A percentile compares a stretch with the other conserved stretches of the same genome.
Evolutionary conservation across 2,329 filamentous ascomycete genomes (phyloP).

Genomic region (Zelopaecilomyces penicillatus): DNA sequence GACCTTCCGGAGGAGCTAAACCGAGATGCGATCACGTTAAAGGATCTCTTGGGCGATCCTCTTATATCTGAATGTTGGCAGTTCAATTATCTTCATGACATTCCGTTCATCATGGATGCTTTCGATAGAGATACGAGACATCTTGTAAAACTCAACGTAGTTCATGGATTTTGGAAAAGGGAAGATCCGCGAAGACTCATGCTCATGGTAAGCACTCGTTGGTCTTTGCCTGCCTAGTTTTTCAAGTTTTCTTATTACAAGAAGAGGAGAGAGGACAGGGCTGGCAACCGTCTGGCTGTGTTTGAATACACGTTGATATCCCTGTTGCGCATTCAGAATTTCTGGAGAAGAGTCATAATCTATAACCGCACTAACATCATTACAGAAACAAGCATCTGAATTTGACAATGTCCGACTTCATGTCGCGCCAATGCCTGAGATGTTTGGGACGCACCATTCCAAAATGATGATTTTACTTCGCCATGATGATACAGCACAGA

Average conservation of each 20-base stretch:
- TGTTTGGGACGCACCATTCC: slow-evolving; percentile 77
- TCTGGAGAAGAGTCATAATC: too few species aligned
- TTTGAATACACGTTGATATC: too few species aligned
- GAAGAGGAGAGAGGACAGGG: too few species aligned
- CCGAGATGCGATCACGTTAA: slow-evolving; percentile 54
- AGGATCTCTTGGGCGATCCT: slow-evolving; percentile 64
- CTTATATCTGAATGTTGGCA: slow-evolving; percentile 65
- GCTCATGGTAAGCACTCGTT: slow-evolving; percentile 42
- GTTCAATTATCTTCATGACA: slow-evolving; percentile 59
- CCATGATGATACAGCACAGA: slow-evolving; percentile 66
- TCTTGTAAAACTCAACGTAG: slow-evolving; percentile 44
- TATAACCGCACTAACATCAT: too few species aligned
- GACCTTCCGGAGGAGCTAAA: slow-evolving; percentile 55
- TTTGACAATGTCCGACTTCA: slow-evolving; percentile 64
- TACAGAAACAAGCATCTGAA: slow-evolving; percentile 50
- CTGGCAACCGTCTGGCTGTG: too few species aligned
- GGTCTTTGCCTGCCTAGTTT: neutral
- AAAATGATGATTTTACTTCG: slow-evolving; percentile 84
- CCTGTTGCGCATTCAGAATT: too few species aligned
- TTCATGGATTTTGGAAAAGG: slow-evolving; percentile 58
- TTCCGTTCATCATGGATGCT: slow-evolving; percentile 46
- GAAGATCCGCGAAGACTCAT: slow-evolving; percentile 52
- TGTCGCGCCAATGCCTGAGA: slow-evolving; percentile 69
- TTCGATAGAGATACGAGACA: slow-evolving; percentile 44
- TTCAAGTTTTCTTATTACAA: too few species aligned